Percentiles rank a stretch among this genome's conserved stretches.
Conservation (phyloP, 441 rosid genomes). For the Biscutella laevigata region DNA sequence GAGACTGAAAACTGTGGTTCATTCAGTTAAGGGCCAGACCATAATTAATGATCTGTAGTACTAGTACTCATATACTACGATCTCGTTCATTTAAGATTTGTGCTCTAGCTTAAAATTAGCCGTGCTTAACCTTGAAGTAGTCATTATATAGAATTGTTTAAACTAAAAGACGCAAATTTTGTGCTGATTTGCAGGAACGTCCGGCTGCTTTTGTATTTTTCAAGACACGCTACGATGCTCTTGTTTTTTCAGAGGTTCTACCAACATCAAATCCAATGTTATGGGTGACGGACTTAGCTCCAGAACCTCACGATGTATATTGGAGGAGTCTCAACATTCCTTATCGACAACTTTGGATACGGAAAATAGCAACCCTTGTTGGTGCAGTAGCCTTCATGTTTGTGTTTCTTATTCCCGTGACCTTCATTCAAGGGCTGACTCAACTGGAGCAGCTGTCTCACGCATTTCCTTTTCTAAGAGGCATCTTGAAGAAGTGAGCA, state of each 20-base stretch:
- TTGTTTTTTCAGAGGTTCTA: slow-evolving; percentile 66
- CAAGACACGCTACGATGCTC: slow-evolving; percentile 76
- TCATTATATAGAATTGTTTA: neutral
- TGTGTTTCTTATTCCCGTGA: slow-evolving; percentile 69
- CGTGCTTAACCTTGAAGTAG: neutral
- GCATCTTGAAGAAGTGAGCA: slow-evolving; percentile 58
- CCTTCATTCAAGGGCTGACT: slow-evolving; percentile 82
- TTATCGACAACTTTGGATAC: slow-evolving; percentile 80
- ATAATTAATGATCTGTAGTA: neutral
- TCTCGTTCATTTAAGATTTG: neutral
- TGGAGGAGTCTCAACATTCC: slow-evolving; percentile 90
- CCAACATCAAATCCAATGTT: slow-evolving; percentile 87
- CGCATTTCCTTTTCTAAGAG: slow-evolving; percentile 62
- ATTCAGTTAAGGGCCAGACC: neutral
- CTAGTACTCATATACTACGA: neutral
- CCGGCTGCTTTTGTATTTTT: slow-evolving; percentile 89
- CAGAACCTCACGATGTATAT: slow-evolving; percentile 84
- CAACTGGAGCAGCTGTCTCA: slow-evolving; percentile 58
- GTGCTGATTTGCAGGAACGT: slow-evolving; percentile 26
- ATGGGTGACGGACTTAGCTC: slow-evolving; percentile 88
- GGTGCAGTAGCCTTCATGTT: slow-evolving; percentile 70
- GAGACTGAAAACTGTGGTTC: neutral
- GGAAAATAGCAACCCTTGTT: slow-evolving; percentile 53
- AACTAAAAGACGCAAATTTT: neutral
- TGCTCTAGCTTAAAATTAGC: neutral